These are phyloP conservation scores for Uronychia setigera DNA, from an alignment of 73 alveolate species.

Conservation along the genomic window DNA sequence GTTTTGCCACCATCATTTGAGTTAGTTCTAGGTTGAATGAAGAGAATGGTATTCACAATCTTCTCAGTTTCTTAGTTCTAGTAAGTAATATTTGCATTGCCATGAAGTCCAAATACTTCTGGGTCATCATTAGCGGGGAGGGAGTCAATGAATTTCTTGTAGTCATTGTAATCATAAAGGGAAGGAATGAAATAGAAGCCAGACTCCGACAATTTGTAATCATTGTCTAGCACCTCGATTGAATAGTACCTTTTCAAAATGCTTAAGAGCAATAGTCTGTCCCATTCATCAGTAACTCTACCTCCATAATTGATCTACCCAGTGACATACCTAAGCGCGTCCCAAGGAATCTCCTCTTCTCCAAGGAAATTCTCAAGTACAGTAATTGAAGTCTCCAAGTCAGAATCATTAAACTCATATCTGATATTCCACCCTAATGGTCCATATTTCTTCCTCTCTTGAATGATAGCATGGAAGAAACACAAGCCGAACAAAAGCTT, in stretches of 20 bases:
- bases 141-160: conserved; percentile 81
- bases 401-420: conserved; percentile 98
- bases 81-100: conserved; percentile 91
- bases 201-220: conserved; percentile 76
- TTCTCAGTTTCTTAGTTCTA: conserved; percentile 70
- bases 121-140: conserved; percentile 89
- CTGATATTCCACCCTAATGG: conserved; percentile 99
- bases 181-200: conserved; percentile 87
- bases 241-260: conserved; percentile 86
- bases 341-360: conserved; percentile 99
- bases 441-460: conserved; percentile 99
- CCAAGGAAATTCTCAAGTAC: conserved; percentile 94
- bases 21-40: conserved; percentile 82
- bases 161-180: conserved; percentile 66
- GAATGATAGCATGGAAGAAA: conserved; percentile 98
- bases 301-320: conserved; percentile 99
- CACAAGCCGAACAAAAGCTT: conserved; percentile 97
- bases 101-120: conserved; percentile 91
- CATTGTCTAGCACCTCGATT: conserved; percentile 75
- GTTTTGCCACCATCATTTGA: conserved; percentile 34
- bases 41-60: conserved; percentile 69
- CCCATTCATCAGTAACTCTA: conserved; percentile 99
- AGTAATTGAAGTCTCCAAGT: conserved; percentile 97
- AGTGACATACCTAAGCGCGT: conserved; percentile 94
- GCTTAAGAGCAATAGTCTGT: conserved; percentile 88